These are phyloP conservation scores for Glycine soja DNA, from an alignment of 306 rosid species.

Conservation along the genomic window DNA sequence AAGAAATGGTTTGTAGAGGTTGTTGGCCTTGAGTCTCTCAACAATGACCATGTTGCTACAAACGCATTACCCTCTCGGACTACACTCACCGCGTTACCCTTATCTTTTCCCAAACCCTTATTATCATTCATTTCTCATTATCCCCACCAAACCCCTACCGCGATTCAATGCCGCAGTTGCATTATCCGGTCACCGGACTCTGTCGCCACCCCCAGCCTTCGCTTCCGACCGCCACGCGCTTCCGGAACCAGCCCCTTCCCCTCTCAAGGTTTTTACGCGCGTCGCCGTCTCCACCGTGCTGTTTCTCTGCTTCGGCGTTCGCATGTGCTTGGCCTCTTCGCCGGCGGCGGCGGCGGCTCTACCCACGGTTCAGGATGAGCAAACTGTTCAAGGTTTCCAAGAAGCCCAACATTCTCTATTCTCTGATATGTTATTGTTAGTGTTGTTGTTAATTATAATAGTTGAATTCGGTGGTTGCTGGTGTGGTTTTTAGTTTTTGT, in stretches of 20 bases:
- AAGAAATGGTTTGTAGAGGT: no score
- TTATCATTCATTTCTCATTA: not conserved
- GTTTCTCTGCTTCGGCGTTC: slow-evolving; percentile 61
- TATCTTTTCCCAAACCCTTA: slow-evolving; percentile 2
- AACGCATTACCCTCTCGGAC: slow-evolving; percentile 17
- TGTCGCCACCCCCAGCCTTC: not conserved
- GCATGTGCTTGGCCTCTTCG: slow-evolving; percentile 57
- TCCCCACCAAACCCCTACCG: slow-evolving; percentile 21
- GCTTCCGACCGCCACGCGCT: not conserved
- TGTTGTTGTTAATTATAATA: not conserved
- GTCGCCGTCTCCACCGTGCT: slow-evolving; percentile 61
- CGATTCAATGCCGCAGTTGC: not conserved
- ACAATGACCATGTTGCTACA: slow-evolving; percentile 30
- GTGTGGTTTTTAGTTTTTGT: not conserved
- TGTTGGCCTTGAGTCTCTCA: not conserved
- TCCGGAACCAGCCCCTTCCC: slow-evolving; percentile 3
- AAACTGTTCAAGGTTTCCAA: slow-evolving; percentile 58
- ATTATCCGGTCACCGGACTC: slow-evolving; percentile 28
- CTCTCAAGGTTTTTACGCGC: slow-evolving; percentile 42
- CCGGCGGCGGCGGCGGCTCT: not conserved
- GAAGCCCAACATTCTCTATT: not conserved
- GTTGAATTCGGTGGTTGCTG: not conserved
- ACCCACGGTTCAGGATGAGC: slow-evolving; percentile 52
- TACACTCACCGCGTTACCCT: not conserved
- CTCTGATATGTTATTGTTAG: not conserved